Evolutionary conservation across 108 stramenopile genomes (phyloP).

Genomic region (Discostella stelligeroides): DNA sequence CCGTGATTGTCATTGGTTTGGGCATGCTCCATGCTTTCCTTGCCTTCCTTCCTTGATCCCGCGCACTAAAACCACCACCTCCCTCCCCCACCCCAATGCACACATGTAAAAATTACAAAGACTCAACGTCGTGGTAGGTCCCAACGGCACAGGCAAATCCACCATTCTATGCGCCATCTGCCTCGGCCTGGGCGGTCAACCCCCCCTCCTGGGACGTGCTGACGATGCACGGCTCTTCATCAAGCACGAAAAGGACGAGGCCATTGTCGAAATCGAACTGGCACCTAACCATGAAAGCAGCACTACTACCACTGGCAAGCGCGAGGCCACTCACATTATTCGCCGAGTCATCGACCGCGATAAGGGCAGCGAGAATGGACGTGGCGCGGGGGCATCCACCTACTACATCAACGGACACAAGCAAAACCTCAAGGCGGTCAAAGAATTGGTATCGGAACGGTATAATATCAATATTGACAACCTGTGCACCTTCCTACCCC

Average conservation of each 20-base stretch:
- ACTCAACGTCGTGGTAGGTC: conserved; percentile 92
- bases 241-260: conserved; percentile 80
- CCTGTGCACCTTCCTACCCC: conserved; percentile 95
- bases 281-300: conserved; percentile 34
- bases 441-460: conserved; percentile 56
- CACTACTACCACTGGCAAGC: background rate
- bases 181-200: conserved; percentile 89
- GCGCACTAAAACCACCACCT: conserved; percentile 1
- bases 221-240: conserved; percentile 86
- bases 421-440: conserved; percentile 56
- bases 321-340: conserved; percentile 32
- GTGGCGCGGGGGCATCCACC: conserved; percentile 39
- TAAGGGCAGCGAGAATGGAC: conserved; percentile 43
- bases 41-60: background rate
- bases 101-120: conserved; percentile 30
- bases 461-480: conserved; percentile 92
- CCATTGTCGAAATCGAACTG: conserved; percentile 85
- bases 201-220: conserved; percentile 88
- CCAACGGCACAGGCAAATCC: conserved; percentile 97
- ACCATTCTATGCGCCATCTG: conserved; percentile 94
- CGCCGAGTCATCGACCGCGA: conserved; percentile 54
- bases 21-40: background rate
- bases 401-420: conserved; percentile 61
- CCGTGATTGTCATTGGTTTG: background rate
- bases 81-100: conserved; percentile 2